phyloP scores from a whole-genome alignment of 352 stramenopile genomes.

The Phytophthora macrochlamydospora region DNA sequence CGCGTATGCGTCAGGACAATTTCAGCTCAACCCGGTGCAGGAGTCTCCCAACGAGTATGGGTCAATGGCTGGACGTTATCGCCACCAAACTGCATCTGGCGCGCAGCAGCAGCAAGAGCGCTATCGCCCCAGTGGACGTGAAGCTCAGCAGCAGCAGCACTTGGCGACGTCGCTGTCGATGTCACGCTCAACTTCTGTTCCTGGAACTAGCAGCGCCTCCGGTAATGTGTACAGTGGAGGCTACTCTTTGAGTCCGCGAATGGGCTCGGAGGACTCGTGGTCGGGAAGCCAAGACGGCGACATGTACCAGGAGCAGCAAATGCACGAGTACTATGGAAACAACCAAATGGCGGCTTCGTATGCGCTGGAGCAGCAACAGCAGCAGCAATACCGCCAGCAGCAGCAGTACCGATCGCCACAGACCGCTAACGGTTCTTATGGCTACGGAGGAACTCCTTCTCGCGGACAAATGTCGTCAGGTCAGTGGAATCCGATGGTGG shows the following conservation, averaged over 20 bases:
- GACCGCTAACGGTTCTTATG: constrained; percentile 29
- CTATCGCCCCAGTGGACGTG: constrained; percentile 24
- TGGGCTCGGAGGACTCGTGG: constrained; percentile 57
- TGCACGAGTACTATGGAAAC: constrained; percentile 56
- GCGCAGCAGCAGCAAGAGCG: constrained; percentile 33
- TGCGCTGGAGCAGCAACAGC: constrained; percentile 24
- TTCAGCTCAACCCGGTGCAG: constrained; percentile 53
- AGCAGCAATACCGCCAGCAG: constrained; percentile 18
- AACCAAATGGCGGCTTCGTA: constrained; percentile 34
- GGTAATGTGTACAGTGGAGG: constrained; percentile 36
- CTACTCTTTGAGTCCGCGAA: constrained; percentile 52
- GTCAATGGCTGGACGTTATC: constrained; percentile 26
- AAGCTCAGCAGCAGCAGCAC: constrained; percentile 18
- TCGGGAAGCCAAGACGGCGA: constrained; percentile 51
- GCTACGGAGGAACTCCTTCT: constrained; percentile 30
- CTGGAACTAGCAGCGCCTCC: constrained; percentile 39
- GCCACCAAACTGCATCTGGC: constrained; percentile 18
- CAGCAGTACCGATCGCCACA: constrained; percentile 36
- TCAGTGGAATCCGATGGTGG: constrained; percentile 52
- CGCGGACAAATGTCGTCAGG: constrained; percentile 33
- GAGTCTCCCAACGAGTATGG: constrained; percentile 51
- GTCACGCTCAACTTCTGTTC: constrained; percentile 39
- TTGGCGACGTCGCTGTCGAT: constrained; percentile 41
- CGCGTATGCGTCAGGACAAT: constrained; percentile 51
- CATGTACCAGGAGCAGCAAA: constrained; percentile 48